A percentile compares a stretch with the other conserved stretches of the same genome.
These are phyloP conservation scores for Epichloe aotearoae DNA, from an alignment of 2,329 filamentous ascomycete species.

Conservation along the genomic window DNA sequence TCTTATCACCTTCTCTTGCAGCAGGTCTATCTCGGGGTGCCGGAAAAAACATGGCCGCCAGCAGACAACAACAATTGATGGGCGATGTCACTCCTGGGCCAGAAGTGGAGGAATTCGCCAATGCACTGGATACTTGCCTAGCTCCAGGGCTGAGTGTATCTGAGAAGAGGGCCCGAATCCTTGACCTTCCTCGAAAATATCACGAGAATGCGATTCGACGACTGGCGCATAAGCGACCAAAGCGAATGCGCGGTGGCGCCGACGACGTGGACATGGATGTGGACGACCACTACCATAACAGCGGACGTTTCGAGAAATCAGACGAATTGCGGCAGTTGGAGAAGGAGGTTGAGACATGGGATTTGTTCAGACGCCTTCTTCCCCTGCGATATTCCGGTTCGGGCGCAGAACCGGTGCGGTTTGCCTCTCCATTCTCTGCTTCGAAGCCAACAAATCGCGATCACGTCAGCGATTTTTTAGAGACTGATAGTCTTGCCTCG, in stretches of 20 bases:
- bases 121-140: conserved; percentile 65
- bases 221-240: conserved; percentile 18
- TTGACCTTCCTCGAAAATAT: conserved; percentile 47
- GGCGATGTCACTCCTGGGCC: conserved; percentile 49
- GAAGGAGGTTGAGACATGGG: conserved; percentile 82
- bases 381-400: conserved; percentile 47
- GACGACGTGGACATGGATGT: conserved; percentile 43
- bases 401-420: conserved; percentile 17
- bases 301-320: conserved; percentile 1
- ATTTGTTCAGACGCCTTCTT: conserved; percentile 64
- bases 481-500: conserved; percentile 56
- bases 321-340: conserved; percentile 44
- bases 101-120: conserved; percentile 80
- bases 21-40: not conserved
- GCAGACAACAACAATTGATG: conserved; percentile 5
- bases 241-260: conserved; percentile 17
- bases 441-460: conserved; percentile 15
- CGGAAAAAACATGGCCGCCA: conserved; percentile 1
- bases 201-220: conserved; percentile 35
- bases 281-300: conserved; percentile 26
- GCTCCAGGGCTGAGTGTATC: conserved; percentile 30
- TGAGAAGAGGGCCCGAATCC: conserved; percentile 51
- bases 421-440: conserved; percentile 15
- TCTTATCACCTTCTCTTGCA: not conserved
- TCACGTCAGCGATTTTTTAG: conserved; percentile 51